These are phyloP conservation scores for Claviceps humidiphila DNA, from an alignment of 2,329 filamentous ascomycete species.

Conservation along the genomic window DNA sequence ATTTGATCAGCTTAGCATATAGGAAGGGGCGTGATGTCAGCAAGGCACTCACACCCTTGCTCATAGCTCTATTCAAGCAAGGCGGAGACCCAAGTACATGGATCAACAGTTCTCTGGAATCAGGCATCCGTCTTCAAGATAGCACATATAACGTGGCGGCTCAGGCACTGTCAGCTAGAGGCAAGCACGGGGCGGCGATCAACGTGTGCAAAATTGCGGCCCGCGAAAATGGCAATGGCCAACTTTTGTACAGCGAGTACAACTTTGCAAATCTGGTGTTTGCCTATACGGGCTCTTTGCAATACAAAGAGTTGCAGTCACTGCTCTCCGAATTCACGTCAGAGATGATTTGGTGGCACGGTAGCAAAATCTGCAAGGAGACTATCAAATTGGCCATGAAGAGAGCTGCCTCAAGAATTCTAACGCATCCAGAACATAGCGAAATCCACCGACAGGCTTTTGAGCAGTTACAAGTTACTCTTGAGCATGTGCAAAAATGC, in stretches of 20 bases:
- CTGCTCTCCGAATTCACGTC: constrained; percentile 20
- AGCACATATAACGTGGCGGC: constrained; percentile 24
- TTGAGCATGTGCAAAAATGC: constrained; percentile 14
- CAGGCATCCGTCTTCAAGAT: constrained; percentile 20
- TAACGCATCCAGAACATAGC: constrained; percentile 5
- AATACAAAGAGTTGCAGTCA: constrained; percentile 17
- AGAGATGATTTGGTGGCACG: constrained; percentile 23
- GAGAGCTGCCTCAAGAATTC: constrained; percentile 15
- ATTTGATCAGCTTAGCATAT: constrained; percentile 27
- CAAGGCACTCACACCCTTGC: constrained; percentile 24
- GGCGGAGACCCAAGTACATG: constrained; percentile 15
- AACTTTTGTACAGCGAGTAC: constrained; percentile 22
- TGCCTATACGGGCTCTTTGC: constrained; percentile 18
- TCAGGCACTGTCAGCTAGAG: constrained; percentile 16
- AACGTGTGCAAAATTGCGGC: constrained; percentile 23
- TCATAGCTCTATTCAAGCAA: constrained; percentile 23
- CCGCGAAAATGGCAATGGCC: constrained; percentile 21
- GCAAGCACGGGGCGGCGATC: constrained; percentile 18
- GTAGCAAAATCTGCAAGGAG: constrained; percentile 22
- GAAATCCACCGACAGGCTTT: constrained; percentile 14
- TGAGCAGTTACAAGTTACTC: constrained; percentile 10
- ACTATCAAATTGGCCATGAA: constrained; percentile 26
- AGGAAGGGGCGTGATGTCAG: constrained; percentile 28
- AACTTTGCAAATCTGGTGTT: constrained; percentile 26
- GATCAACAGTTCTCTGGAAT: constrained; percentile 15